Base-by-base conservation (phyloP, 2,329 filamentous ascomycete species). In the Cladosporium sp. region DNA sequence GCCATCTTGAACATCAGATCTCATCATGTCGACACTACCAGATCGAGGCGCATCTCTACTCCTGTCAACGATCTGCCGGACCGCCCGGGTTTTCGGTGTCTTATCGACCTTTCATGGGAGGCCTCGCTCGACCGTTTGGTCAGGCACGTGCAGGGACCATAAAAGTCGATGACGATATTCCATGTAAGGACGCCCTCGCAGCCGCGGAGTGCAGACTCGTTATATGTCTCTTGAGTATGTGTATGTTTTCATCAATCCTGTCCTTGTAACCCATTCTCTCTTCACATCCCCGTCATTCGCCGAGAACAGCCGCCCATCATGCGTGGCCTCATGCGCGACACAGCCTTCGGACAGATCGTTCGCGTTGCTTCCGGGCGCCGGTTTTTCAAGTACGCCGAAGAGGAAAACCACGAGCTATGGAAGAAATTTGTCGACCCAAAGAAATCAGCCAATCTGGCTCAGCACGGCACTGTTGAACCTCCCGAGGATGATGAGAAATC, bases 351-450 rank as follows among this genome's bases (percentile, higher is more conserved):
- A 65, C 80, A 81, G 68, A 37, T 80, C 18, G 67, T 83, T n/a
- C 78, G 82, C 21, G 78, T 77, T 40, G 63, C 81, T 18, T 80
- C 81, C 3, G 68, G 75, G 1, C 80, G 80, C 55, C 78, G 78
- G 63, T 72, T 79, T 40, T 76, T 84, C 33, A 71, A 78, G 65
- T 84, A 82, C 66, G 76, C 78, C 33, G 82, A 84, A 74, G 83
- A 86, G 67, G 74, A 71, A 57, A 80, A 86, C 67, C 76, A 80
- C 0, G 76, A 77, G 4, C 68, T 85, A 65, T 85, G 81, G 78
- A 80, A 80, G 65, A 76, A 77, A 68, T 85, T 81, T 66, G 73
- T 85, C 65, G 78, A 83, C 66, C 74, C 78, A 53, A 80, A 84
- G 66, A 85, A 84, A 68, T 84, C 83, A 2, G 78, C 74, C 12